A percentile compares a stretch with the other conserved stretches of the same genome.
Evolutionary conservation across 208 protist genomes (phyloP).

Genomic region (Trypanosoma melophagium): DNA sequence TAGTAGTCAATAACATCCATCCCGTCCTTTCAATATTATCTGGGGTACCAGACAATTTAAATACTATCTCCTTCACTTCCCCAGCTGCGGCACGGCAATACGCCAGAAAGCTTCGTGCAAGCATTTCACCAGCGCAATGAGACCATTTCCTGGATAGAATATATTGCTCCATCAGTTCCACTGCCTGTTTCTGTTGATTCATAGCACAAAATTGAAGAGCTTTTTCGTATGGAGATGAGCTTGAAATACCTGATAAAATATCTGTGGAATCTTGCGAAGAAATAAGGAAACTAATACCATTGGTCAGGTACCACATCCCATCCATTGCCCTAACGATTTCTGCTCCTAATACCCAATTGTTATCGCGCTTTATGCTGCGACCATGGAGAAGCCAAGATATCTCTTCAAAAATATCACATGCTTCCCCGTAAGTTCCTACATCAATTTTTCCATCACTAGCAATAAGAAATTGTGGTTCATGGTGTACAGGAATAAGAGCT

Average conservation of each 20-base stretch:
- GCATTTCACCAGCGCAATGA: conserved; percentile 13
- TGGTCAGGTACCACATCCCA: conserved; percentile 53
- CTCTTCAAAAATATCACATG: conserved; percentile 21
- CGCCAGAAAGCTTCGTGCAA: conserved; percentile 10
- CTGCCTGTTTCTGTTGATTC: conserved; percentile 12
- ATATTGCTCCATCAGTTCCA: conserved; percentile 38
- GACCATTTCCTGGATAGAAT: conserved; percentile 26
- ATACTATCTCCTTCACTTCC: conserved; percentile 27
- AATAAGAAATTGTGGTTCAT: conserved; percentile 39
- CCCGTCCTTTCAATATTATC: conserved; percentile 20
- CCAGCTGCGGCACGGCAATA: conserved; percentile 22
- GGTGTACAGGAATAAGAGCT: conserved; percentile 49
- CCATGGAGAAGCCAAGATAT: conserved; percentile 4
- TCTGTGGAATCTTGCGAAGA: not conserved
- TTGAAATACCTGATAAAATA: not conserved
- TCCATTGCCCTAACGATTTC: conserved; percentile 47
- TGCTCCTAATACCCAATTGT: conserved; percentile 21
- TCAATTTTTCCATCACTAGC: conserved; percentile 27
- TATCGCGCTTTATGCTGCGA: not conserved
- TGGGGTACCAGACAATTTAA: conserved; percentile 27
- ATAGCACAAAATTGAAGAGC: conserved; percentile 9
- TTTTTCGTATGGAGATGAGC: conserved; percentile 1
- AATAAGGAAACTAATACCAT: conserved; percentile 40
- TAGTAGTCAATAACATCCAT: conserved; percentile 1
- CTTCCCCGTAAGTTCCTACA: not conserved